Percentiles rank a stretch among this genome's conserved stretches.
phyloP scores from a whole-genome alignment of 345 rosid genomes.

The Psidium friedrichsthalianum region DNA sequence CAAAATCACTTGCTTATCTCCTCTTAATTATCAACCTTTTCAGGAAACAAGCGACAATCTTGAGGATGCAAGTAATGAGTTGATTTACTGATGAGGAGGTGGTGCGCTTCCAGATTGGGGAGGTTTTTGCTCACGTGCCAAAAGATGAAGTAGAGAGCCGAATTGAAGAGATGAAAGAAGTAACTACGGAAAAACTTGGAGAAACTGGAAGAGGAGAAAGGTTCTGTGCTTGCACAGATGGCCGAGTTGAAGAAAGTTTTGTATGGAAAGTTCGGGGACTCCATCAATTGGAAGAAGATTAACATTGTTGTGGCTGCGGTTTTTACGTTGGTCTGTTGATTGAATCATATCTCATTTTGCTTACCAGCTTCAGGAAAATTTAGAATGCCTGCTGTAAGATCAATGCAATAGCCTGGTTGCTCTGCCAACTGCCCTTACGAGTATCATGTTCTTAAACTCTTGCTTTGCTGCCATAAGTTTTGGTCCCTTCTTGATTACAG shows the following conservation, averaged over 20 bases:
- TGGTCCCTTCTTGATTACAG: background rate
- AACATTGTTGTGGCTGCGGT: background rate
- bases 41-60: constrained; percentile 82
- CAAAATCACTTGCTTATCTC: background rate
- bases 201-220: constrained; percentile 69
- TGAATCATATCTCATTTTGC: background rate
- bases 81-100: constrained; percentile 86
- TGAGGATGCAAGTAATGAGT: constrained; percentile 86
- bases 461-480: background rate
- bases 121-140: constrained; percentile 81
- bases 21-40: background rate
- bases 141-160: constrained; percentile 80
- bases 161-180: constrained; percentile 75
- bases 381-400: background rate
- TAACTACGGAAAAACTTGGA: constrained; percentile 48
- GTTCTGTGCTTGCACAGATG: constrained; percentile 48
- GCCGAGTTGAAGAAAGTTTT: constrained; percentile 69
- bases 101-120: constrained; percentile 79
- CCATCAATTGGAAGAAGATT: constrained; percentile 96
- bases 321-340: background rate
- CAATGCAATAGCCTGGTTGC: background rate
- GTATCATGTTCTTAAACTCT: background rate
- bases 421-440: background rate
- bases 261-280: constrained; percentile 81
- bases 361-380: background rate